Evolutionary conservation across 73 alveolate genomes (phyloP).

Genomic region (Uronychia setigera): DNA sequence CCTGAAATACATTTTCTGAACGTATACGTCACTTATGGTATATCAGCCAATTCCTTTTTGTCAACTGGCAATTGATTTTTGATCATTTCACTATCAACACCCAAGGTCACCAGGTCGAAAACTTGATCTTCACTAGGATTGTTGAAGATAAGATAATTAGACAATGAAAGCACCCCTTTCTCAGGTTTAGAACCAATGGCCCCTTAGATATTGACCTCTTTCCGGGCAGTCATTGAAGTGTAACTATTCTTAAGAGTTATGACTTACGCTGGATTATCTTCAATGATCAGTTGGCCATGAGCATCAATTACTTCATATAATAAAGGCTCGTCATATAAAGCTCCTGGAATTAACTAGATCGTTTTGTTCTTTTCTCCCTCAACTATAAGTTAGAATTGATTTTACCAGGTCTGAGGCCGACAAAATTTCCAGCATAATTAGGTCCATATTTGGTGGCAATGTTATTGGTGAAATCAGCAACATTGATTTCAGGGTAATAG

Average conservation of each 20-base stretch:
- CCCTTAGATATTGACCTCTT: no score
- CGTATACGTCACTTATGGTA: background rate
- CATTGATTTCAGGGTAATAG: background rate
- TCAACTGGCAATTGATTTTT: background rate
- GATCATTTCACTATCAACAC: background rate
- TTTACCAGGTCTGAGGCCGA: background rate
- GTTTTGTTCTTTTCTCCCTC: background rate
- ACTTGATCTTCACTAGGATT: background rate
- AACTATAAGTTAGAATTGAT: background rate
- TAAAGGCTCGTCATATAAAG: background rate
- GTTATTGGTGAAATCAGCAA: background rate
- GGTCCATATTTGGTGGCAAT: background rate
- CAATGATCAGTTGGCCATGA: background rate
- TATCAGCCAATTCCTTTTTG: background rate
- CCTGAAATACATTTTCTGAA: background rate
- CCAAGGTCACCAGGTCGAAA: background rate
- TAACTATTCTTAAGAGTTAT: background rate
- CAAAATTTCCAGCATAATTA: background rate
- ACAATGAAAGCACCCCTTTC: no score
- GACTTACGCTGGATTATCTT: background rate
- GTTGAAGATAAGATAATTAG: background rate
- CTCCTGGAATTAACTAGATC: background rate
- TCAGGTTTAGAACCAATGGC: no score
- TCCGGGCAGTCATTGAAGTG: background rate
- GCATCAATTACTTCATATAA: background rate